These are phyloP conservation scores for Daldinia childiae DNA, from an alignment of 495 filamentous ascomycete species.

Conservation along the genomic window DNA sequence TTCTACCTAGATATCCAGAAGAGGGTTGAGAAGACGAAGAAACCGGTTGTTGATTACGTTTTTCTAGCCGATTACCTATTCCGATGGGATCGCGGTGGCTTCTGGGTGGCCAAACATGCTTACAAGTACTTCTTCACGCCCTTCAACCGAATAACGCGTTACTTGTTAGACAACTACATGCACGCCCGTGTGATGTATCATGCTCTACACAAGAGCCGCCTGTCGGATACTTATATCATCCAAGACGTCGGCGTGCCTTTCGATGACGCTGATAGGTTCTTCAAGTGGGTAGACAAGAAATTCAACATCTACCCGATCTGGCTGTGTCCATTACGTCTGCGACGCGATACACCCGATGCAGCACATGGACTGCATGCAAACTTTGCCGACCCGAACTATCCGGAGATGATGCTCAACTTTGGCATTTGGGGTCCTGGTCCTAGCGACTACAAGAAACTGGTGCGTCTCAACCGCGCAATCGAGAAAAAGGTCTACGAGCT, in stretches of 20 bases:
- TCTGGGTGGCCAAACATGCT: slow-evolving; percentile 65
- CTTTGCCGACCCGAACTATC: slow-evolving; percentile 43
- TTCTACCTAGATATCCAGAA: slow-evolving; percentile 61
- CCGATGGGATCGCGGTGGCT: slow-evolving; percentile 68
- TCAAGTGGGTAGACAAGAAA: slow-evolving; percentile 49
- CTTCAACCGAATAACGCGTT: slow-evolving; percentile 63
- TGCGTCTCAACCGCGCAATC: slow-evolving; percentile 65
- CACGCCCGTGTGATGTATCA: slow-evolving; percentile 68
- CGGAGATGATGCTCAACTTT: slow-evolving; percentile 55
- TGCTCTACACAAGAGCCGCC: slow-evolving; percentile 61
- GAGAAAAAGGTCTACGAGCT: slow-evolving; percentile 67
- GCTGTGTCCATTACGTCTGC: slow-evolving; percentile 62
- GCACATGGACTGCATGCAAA: slow-evolving; percentile 51
- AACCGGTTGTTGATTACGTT: slow-evolving; percentile 45
- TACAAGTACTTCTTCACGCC: slow-evolving; percentile 62
- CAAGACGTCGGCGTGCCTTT: slow-evolving; percentile 65
- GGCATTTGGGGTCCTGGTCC: slow-evolving; percentile 59
- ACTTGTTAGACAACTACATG: slow-evolving; percentile 62
- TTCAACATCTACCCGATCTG: slow-evolving; percentile 63
- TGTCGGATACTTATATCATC: slow-evolving; percentile 58
- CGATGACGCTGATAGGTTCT: slow-evolving; percentile 52
- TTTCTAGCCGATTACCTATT: slow-evolving; percentile 67
- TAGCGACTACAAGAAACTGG: slow-evolving; percentile 41
- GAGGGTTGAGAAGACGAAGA: slow-evolving; percentile 14
- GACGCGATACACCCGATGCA: slow-evolving; percentile 48